A percentile compares a stretch with the other conserved stretches of the same genome.
These are phyloP conservation scores for Aaosphaeria pasadenensis DNA, from an alignment of 2,329 filamentous ascomycete species.

Conservation along the genomic window DNA sequence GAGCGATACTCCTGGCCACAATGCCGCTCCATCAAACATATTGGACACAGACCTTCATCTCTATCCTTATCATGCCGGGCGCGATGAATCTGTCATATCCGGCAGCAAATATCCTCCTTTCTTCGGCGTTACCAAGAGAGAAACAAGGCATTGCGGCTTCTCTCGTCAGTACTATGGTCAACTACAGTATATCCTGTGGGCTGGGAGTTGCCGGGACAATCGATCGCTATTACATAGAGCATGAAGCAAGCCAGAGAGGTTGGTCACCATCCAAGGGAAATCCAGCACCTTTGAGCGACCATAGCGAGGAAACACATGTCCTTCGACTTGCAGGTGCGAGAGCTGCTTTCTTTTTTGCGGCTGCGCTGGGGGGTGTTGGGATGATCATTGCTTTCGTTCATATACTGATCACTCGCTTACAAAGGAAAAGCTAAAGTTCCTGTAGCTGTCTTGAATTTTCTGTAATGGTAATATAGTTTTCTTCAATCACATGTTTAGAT, in stretches of 20 bases:
- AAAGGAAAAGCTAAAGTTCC: too few relatives aligned
- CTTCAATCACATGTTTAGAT: too few relatives aligned
- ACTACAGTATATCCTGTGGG: conserved; percentile 66
- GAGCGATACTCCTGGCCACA: conserved; percentile 35
- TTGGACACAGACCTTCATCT: conserved; percentile 37
- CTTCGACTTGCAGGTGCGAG: conserved; percentile 12
- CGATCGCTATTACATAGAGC: conserved; percentile 23
- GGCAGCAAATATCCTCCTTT: conserved; percentile 36
- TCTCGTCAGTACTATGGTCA: conserved; percentile 63
- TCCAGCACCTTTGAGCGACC: conserved; percentile 6
- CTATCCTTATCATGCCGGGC: conserved; percentile 24
- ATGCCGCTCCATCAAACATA: conserved; percentile 39
- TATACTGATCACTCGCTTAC: conserved; percentile 1
- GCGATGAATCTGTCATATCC: conserved; percentile 41
- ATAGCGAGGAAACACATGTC: background rate
- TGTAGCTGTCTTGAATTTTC: too few relatives aligned
- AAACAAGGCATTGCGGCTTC: conserved; percentile 54
- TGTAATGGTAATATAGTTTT: too few relatives aligned
- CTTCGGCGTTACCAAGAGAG: conserved; percentile 34
- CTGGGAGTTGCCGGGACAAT: conserved; percentile 66
- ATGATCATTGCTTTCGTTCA: conserved; percentile 13
- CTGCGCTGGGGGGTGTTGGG: conserved; percentile 10
- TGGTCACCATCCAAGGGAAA: background rate
- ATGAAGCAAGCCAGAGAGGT: conserved; percentile 6
- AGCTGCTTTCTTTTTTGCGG: conserved; percentile 13